These are phyloP conservation scores for Yamadazyma kitorensis DNA, from an alignment of 805 yeast species.

Conservation along the genomic window DNA sequence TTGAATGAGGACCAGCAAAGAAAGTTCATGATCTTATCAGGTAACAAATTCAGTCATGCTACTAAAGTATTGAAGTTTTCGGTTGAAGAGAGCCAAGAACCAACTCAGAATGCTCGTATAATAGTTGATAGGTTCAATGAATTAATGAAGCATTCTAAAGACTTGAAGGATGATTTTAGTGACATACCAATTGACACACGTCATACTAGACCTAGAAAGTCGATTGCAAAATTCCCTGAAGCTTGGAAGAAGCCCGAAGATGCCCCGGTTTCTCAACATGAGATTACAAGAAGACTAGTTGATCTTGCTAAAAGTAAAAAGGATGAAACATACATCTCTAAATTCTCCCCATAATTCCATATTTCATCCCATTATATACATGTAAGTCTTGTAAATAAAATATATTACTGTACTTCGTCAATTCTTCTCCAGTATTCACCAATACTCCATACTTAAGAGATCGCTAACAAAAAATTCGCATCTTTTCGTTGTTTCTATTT, in stretches of 20 bases:
- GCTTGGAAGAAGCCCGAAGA: constrained; percentile 70
- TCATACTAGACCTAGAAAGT: constrained; percentile 48
- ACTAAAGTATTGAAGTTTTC: constrained; percentile 63
- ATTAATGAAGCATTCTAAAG: constrained; percentile 64
- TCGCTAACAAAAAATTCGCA: no score
- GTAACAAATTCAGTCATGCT: constrained; percentile 66
- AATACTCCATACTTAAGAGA: no score
- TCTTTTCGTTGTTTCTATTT: no score
- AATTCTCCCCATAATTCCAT: constrained; percentile 23
- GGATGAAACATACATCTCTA: constrained; percentile 29
- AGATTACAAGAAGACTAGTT: constrained; percentile 31
- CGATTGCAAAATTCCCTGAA: constrained; percentile 60
- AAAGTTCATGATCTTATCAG: constrained; percentile 77
- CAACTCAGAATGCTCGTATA: constrained; percentile 82
- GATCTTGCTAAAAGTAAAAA: constrained; percentile 29
- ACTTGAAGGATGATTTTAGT: constrained; percentile 57
- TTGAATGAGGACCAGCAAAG: constrained; percentile 55
- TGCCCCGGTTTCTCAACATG: constrained; percentile 51
- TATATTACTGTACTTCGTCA: no score
- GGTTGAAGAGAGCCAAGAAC: constrained; percentile 63
- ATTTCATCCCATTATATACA: no score
- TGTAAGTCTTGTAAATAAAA: no score
- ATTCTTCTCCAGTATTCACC: no score
- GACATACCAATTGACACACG: constrained; percentile 84
- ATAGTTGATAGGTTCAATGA: constrained; percentile 61